phyloP scores from a whole-genome alignment of 1,139 yeast species.

The Scheffersomyces illinoinensis region DNA sequence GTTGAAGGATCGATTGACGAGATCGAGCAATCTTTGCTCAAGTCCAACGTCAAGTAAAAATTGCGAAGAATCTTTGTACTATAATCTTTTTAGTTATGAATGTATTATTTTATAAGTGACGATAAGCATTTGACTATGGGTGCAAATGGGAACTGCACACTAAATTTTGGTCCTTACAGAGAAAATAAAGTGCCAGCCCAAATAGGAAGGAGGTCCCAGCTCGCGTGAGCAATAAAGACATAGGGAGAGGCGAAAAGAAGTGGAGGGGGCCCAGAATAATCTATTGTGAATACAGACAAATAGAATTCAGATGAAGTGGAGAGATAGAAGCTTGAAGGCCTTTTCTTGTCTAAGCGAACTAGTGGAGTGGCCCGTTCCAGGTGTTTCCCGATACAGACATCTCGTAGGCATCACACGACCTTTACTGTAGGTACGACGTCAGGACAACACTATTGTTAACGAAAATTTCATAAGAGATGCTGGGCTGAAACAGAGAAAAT shows the following conservation, averaged over 20 bases:
- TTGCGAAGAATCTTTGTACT: not conserved
- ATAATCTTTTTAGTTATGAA: not conserved
- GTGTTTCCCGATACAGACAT: not conserved
- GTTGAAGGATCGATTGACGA: constrained; percentile 45
- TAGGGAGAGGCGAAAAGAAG: not conserved
- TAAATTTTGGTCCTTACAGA: not conserved
- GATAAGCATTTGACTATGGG: not conserved
- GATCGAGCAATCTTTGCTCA: constrained; percentile 40
- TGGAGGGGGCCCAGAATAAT: not conserved
- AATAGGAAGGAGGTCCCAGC: not conserved
- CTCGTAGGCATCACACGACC: not conserved
- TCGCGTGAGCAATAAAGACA: not conserved
- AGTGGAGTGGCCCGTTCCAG: not conserved
- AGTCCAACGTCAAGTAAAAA: constrained; percentile 6
- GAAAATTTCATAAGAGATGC: not conserved
- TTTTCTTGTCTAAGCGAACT: not conserved
- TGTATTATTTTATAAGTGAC: not conserved
- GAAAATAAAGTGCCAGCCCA: not conserved
- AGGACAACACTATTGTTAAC: not conserved
- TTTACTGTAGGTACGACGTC: not conserved
- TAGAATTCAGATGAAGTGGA: not conserved
- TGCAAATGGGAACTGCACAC: not conserved
- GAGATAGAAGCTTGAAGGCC: not conserved
- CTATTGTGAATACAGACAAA: not conserved
- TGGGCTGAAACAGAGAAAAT: not conserved